phyloP scores from a whole-genome alignment of 129 eudicot genomes.

The Flaveria robusta region DNA sequence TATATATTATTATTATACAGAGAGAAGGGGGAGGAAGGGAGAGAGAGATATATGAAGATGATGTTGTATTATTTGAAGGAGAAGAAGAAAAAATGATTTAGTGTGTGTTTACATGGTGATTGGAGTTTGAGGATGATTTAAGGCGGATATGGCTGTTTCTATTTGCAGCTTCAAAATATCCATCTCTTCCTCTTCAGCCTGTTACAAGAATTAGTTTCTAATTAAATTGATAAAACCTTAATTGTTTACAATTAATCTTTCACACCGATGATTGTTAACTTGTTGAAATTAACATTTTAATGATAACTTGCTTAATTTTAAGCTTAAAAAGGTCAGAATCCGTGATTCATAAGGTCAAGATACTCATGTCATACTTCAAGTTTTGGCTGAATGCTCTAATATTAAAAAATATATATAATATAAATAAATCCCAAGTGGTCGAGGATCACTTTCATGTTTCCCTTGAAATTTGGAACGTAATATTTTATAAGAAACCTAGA shows the following conservation, averaged over 20 bases:
- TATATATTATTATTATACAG: too few species aligned
- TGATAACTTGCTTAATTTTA: neutral
- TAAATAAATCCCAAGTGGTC: neutral
- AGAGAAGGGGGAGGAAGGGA: too few species aligned
- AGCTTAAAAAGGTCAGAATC: neutral
- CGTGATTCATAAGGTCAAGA: neutral
- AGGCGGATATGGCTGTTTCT: slow-evolving; percentile 53
- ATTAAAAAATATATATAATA: neutral
- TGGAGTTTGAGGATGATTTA: slow-evolving; percentile 31
- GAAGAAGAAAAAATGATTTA: neutral
- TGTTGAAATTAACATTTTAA: neutral
- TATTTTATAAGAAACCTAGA: neutral
- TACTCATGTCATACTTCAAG: neutral
- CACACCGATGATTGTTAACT: neutral
- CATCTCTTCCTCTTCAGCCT: slow-evolving; percentile 44
- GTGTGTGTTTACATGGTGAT: slow-evolving; percentile 31
- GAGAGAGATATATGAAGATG: neutral
- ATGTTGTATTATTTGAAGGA: too few species aligned
- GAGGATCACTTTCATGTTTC: neutral
- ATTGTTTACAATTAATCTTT: neutral
- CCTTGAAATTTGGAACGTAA: neutral
- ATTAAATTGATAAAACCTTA: neutral
- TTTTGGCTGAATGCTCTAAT: neutral
- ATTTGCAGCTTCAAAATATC: slow-evolving; percentile 43
- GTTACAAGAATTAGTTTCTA: slow-evolving; percentile 16